Percentiles rank a stretch among this genome's conserved stretches.
Evolutionary conservation across 768 basidiomycete genomes (phyloP).

Genomic region (Termitomyces sp.): DNA sequence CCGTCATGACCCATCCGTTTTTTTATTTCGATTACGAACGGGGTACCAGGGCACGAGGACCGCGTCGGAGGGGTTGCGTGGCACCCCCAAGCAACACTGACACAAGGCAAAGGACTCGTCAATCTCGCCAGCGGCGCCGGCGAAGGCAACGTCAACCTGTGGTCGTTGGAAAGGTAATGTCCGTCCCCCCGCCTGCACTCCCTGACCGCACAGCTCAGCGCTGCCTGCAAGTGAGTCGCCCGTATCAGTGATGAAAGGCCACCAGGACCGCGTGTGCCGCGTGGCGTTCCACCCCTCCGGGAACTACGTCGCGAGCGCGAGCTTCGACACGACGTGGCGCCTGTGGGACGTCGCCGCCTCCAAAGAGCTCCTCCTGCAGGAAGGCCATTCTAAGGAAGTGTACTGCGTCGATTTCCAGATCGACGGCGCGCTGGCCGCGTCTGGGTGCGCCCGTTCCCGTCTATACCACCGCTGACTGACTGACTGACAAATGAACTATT

Average conservation of each 20-base stretch:
- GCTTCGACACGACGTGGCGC: conserved; percentile 96
- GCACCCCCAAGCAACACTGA: conserved; percentile 90
- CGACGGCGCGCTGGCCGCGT: conserved; percentile 89
- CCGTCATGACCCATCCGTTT: neutral
- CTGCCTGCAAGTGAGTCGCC: conserved; percentile 63
- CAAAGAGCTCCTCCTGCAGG: conserved; percentile 83
- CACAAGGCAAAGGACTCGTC: conserved; percentile 54
- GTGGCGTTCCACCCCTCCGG: conserved; percentile 97
- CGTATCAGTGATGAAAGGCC: conserved; percentile 81
- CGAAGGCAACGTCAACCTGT: conserved; percentile 80
- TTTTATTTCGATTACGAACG: neutral
- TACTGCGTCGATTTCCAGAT: conserved; percentile 95
- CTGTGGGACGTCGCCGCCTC: conserved; percentile 88
- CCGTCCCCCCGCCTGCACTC: neutral
- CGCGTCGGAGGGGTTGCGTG: conserved; percentile 94
- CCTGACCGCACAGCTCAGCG: neutral
- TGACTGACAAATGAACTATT: neutral
- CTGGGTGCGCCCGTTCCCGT: conserved; percentile 55
- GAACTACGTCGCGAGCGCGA: conserved; percentile 87
- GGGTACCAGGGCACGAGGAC: conserved; percentile 71
- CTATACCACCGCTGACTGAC: neutral
- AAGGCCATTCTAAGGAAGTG: conserved; percentile 96
- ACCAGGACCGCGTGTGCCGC: conserved; percentile 85
- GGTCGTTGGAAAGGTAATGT: conserved; percentile 78
- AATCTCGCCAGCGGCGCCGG: conserved; percentile 92